Evolutionary conservation across 768 basidiomycete genomes (phyloP).

Genomic region (Daedaleopsis sinensis): DNA sequence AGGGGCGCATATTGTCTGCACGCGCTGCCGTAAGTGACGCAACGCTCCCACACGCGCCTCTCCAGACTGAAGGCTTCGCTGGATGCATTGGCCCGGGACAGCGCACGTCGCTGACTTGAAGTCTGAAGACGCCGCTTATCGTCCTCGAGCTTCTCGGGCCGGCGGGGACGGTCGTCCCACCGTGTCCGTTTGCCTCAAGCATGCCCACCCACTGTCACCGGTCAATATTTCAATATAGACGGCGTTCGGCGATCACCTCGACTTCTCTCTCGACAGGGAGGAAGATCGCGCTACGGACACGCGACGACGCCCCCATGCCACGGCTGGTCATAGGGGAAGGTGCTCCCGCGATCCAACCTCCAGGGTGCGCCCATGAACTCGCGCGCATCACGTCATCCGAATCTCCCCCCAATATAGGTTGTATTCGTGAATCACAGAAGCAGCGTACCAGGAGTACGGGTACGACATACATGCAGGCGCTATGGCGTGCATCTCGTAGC

Average conservation of each 20-base stretch:
- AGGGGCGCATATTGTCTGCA: neutral
- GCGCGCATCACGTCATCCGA: too few relatives aligned
- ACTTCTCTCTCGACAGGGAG: neutral
- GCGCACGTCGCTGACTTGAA: neutral
- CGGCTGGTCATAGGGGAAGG: neutral
- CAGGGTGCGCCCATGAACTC: neutral
- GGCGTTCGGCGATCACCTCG: neutral
- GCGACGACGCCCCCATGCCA: neutral
- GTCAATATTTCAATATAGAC: neutral
- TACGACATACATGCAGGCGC: neutral
- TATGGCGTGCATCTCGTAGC: neutral
- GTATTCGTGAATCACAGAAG: neutral
- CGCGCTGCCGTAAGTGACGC: constrained; percentile 1
- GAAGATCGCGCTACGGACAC: neutral
- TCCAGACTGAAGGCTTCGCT: neutral
- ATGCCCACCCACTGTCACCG: neutral
- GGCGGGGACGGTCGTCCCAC: neutral
- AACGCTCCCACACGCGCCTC: neutral
- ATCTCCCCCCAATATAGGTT: neutral
- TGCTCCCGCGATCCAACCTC: neutral
- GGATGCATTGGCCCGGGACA: neutral
- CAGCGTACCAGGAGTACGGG: too few relatives aligned
- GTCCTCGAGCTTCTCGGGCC: neutral
- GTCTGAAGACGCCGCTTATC: neutral
- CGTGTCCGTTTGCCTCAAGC: constrained; percentile 1